These are phyloP conservation scores for Prunus kanzakura DNA, from an alignment of 306 rosid species.

Conservation along the genomic window DNA sequence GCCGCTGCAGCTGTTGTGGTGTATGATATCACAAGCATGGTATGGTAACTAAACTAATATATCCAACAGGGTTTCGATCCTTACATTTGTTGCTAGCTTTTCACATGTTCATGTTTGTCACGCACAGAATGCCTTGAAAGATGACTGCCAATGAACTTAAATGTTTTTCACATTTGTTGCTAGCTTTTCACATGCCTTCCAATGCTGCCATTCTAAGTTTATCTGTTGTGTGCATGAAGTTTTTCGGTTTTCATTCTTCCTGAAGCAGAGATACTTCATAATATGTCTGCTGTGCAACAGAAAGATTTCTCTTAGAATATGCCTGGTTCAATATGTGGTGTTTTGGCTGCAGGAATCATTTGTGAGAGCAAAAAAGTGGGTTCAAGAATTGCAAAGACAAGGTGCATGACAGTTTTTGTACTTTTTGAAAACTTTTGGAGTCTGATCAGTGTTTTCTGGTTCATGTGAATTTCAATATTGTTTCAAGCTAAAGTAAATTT, in stretches of 20 bases:
- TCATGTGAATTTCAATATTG: slow-evolving; percentile 3
- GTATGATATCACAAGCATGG: slow-evolving; percentile 70
- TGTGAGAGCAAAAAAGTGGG: slow-evolving; percentile 78
- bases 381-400: slow-evolving; percentile 80
- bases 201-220: not conserved
- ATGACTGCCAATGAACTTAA: not conserved
- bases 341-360: slow-evolving; percentile 65
- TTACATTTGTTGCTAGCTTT: not conserved
- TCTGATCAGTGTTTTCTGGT: not conserved
- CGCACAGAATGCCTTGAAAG: not conserved
- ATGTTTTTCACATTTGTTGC: no score
- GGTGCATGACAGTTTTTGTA: slow-evolving; percentile 36
- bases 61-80: not conserved
- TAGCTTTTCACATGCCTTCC: not conserved
- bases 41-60: not conserved
- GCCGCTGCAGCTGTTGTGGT: slow-evolving; percentile 87
- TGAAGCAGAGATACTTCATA: no score
- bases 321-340: slow-evolving; percentile 10
- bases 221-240: not conserved
- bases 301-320: not conserved
- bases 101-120: not conserved
- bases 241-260: no score
- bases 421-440: not conserved
- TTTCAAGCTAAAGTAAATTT: not conserved
- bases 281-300: not conserved